A percentile compares a stretch with the other conserved stretches of the same genome.
phyloP scores from a whole-genome alignment of 2,329 filamentous ascomycete genomes.

The Xylariaceae sp. region DNA sequence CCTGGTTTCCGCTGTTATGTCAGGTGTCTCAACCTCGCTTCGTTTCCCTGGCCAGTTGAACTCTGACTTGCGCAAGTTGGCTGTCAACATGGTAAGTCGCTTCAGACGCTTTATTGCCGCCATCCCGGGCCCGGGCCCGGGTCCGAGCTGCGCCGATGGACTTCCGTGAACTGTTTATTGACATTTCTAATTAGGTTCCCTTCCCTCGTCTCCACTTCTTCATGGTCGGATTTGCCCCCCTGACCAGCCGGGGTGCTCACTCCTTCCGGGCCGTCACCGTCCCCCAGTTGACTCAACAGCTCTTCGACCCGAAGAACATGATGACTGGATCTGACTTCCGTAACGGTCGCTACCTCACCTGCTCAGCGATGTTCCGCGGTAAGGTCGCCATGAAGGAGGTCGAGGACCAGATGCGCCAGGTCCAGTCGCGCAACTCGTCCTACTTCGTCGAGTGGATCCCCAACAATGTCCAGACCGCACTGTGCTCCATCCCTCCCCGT shows the following conservation, averaged over 20 bases:
- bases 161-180: slow-evolving; percentile 65
- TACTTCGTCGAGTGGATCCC: slow-evolving; percentile 99
- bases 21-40: slow-evolving; percentile 94
- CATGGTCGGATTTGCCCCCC: slow-evolving; percentile 99
- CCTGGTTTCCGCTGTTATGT: slow-evolving; percentile 99
- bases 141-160: slow-evolving; percentile 39
- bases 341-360: slow-evolving; percentile 98
- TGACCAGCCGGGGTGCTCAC: slow-evolving; percentile 87
- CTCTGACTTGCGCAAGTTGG: slow-evolving; percentile 98
- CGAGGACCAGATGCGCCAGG: slow-evolving; percentile 99
- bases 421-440: slow-evolving; percentile 98
- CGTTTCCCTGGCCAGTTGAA: slow-evolving; percentile 99
- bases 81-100: slow-evolving; percentile 80
- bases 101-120: too few relatives aligned
- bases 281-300: slow-evolving; percentile 97
- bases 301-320: slow-evolving; percentile 99
- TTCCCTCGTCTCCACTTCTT: slow-evolving; percentile 99
- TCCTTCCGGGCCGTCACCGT: slow-evolving; percentile 97
- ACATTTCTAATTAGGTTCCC: slow-evolving; percentile 70
- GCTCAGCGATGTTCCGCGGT: slow-evolving; percentile 99
- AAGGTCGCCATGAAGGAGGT: slow-evolving; percentile 99
- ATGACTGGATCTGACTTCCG: slow-evolving; percentile 99
- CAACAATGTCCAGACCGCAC: slow-evolving; percentile 99
- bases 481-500: slow-evolving; percentile 96
- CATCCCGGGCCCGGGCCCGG: neutral